phyloP scores from a whole-genome alignment of 768 basidiomycete genomes.

The Sporobolomyces roseus region DNA sequence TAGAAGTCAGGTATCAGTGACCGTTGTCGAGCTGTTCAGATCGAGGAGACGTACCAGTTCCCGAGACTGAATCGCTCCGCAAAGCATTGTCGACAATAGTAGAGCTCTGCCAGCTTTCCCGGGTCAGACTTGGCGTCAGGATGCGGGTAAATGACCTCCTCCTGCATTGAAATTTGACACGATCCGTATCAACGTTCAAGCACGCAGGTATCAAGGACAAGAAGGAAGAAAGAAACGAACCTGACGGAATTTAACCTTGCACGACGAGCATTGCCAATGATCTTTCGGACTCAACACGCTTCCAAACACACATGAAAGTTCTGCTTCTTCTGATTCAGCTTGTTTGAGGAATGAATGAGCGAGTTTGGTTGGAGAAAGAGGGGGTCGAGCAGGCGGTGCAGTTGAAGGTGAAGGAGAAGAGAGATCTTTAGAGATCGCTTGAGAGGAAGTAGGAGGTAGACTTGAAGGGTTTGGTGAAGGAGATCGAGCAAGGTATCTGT shows the following conservation, averaged over 20 bases:
- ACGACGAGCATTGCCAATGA: constrained; percentile 26
- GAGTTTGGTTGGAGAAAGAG: constrained; percentile 16
- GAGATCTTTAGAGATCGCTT: not conserved
- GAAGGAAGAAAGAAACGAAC: constrained; percentile 2
- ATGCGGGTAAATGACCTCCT: constrained; percentile 37
- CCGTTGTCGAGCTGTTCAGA: no score
- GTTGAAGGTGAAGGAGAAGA: not conserved
- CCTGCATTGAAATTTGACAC: constrained; percentile 4
- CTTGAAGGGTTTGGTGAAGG: not conserved
- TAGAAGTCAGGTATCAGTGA: no score
- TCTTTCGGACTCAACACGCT: constrained; percentile 22
- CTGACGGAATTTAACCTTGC: constrained; percentile 16
- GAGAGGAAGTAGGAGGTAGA: not conserved
- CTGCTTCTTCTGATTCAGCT: constrained; percentile 19
- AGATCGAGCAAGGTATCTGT: constrained; percentile 15
- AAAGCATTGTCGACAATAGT: constrained; percentile 35
- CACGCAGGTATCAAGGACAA: no score
- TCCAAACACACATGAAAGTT: constrained; percentile 30
- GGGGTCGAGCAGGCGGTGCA: not conserved
- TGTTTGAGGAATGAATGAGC: constrained; percentile 2
- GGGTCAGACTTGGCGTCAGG: constrained; percentile 16
- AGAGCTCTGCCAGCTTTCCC: constrained; percentile 1
- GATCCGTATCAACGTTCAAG: not conserved
- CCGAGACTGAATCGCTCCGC: constrained; percentile 31
- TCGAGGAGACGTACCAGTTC: constrained; percentile 9